These are phyloP conservation scores for Panaeolus papilionaceus DNA, from an alignment of 768 basidiomycete genomes.

Conservation along the genomic window DNA sequence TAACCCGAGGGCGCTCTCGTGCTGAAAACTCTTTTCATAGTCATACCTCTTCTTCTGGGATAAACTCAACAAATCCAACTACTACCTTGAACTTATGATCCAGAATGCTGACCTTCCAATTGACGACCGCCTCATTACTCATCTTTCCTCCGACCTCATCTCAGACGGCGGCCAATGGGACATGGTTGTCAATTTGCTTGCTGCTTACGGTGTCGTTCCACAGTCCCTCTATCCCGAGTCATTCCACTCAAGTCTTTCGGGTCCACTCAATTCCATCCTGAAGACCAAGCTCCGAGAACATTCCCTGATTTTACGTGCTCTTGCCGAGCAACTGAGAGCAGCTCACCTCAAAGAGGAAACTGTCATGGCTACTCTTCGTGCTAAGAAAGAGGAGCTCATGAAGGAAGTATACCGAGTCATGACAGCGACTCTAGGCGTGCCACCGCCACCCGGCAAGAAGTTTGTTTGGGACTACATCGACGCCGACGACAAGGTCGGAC, in stretches of 20 bases:
- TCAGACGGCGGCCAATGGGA: conserved; percentile 97
- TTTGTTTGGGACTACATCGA: conserved; percentile 93
- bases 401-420: conserved; percentile 85
- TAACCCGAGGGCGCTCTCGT: not conserved
- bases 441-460: conserved; percentile 71
- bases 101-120: conserved; percentile 80
- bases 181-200: conserved; percentile 70
- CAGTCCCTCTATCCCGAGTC: conserved; percentile 86
- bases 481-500: conserved; percentile 72
- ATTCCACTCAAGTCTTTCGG: conserved; percentile 76
- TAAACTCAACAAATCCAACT: conserved; percentile 93
- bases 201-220: conserved; percentile 88
- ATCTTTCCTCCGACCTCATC: conserved; percentile 79
- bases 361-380: conserved; percentile 61
- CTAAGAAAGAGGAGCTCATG: conserved; percentile 87
- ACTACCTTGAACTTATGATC: conserved; percentile 89
- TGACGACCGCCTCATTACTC: conserved; percentile 82
- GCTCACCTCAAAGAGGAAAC: conserved; percentile 53
- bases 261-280: conserved; percentile 76
- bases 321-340: conserved; percentile 59
- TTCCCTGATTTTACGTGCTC: conserved; percentile 77
- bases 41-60: conserved; percentile 96
- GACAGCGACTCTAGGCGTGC: conserved; percentile 86
- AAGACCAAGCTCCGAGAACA: conserved; percentile 94
- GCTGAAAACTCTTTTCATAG: conserved; percentile 38